phyloP scores from a whole-genome alignment of 2,329 filamentous ascomycete genomes.

The Apiospora saccharicola region DNA sequence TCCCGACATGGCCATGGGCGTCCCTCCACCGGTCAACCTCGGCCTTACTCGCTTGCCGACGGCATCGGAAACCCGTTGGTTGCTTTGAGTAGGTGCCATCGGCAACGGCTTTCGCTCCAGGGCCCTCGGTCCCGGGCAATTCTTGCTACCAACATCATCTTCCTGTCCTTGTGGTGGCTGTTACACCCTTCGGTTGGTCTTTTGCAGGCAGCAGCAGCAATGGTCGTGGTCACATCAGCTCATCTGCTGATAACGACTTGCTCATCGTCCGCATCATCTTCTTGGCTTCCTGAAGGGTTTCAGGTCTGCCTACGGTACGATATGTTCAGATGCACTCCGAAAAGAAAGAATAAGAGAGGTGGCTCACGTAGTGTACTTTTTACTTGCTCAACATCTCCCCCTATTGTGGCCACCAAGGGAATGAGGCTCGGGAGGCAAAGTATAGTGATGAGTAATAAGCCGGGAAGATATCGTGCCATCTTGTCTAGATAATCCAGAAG shows the following conservation, averaged over 20 bases:
- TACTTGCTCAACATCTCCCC: not conserved
- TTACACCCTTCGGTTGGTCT: not conserved
- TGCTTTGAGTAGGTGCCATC: constrained; percentile 50
- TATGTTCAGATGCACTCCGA: too few relatives aligned
- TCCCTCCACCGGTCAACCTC: constrained; percentile 46
- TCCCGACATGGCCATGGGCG: constrained; percentile 47
- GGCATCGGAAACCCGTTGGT: constrained; percentile 47
- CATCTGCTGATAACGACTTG: not conserved
- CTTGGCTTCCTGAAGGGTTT: not conserved
- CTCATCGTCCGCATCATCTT: not conserved
- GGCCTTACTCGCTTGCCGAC: constrained; percentile 44
- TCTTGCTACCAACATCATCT: constrained; percentile 39
- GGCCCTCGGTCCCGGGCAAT: constrained; percentile 40
- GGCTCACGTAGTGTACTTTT: not conserved
- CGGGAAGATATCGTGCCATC: not conserved
- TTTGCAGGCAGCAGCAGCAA: not conserved
- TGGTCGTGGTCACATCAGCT: not conserved
- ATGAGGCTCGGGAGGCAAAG: not conserved
- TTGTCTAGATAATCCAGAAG: too few relatives aligned
- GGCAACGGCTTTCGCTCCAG: constrained; percentile 47
- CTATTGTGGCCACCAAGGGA: not conserved
- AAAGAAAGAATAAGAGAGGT: not conserved
- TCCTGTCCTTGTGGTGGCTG: constrained; percentile 41
- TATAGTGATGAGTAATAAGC: not conserved
- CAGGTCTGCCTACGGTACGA: too few relatives aligned